Base-by-base conservation (phyloP, 2,329 filamentous ascomycete species). In the Colletotrichum limetticola region DNA sequence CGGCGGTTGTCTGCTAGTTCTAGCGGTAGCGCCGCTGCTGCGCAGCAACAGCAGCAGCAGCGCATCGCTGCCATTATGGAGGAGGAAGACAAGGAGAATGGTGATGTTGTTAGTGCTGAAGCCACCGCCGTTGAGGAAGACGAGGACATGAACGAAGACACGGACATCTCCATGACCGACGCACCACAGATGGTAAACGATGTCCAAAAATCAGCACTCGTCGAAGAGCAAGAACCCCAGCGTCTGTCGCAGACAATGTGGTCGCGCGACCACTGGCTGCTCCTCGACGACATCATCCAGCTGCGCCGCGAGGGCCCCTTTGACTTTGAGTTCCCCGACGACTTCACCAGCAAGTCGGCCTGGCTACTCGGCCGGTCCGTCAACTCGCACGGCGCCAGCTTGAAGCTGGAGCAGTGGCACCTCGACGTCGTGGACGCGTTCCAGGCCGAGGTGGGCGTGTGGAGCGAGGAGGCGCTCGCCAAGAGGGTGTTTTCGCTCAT, bases 391-490 rank as follows among this genome's bases (percentile, higher is more conserved):
- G 86, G 84, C 58, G 82, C 85, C 77, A 79, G 80, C 5, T 82
- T 91, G 81, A 74, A 81, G 26, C 81, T 91, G 22, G 85, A 90
- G 79, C 78, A 82, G 69, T 91, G 89, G 89, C 89, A 91, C 72
- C 79, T 91, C 22, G 89, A 91, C 71, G 84, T 90, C 66, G 84
- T 91, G 28, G 86, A 90, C 71, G 88, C 86, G 3, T 91, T 91
- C 76, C 81, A 80, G 69, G 77, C 77, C 14, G 82, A 86, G 71
- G 83, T 89, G 3, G 85, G 85, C 22, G 80, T 81, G 3, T 91
- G 88, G 88, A 84, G 86, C 26, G 88, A 86, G 75, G 80, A 76
- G 8, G 80, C 79, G 12, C 78, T 91, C 7, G 85, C 85, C 11
- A 89, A 87, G 81, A 79, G 89, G 57, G 78, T 91, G 26, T 90